Evolutionary conservation across 768 basidiomycete species (phyloP).

Genomic region (Mycena albidolilacea): DNA sequence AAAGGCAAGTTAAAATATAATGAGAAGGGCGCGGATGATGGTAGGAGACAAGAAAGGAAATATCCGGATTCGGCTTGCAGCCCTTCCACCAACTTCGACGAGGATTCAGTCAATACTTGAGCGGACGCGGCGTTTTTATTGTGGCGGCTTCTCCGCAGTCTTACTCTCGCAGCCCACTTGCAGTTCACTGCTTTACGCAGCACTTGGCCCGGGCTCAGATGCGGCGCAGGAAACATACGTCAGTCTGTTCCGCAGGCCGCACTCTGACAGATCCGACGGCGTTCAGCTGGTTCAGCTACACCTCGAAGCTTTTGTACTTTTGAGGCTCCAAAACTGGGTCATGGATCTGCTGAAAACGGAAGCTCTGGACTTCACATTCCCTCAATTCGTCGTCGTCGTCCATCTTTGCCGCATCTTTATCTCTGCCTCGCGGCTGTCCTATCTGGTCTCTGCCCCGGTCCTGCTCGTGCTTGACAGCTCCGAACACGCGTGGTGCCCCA

Average conservation of each 20-base stretch:
- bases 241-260: neutral
- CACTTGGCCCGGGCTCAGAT: neutral
- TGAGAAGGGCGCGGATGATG: neutral
- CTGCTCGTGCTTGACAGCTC: neutral
- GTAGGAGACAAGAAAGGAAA: constrained; percentile 25
- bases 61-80: constrained; percentile 20
- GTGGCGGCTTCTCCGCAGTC: constrained; percentile 3
- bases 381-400: no score
- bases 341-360: no score
- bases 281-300: no score
- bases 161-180: neutral
- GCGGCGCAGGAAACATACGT: neutral
- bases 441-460: neutral
- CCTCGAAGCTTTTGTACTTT: no score
- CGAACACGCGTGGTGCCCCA: neutral
- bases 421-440: neutral
- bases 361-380: no score
- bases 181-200: constrained; percentile 26
- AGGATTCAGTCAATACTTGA: neutral
- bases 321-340: no score
- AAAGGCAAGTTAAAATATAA: no score
- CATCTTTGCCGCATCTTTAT: neutral
- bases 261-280: no score
- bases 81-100: neutral
- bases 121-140: neutral